A percentile compares a stretch with the other conserved stretches of the same genome.
Conservation (phyloP, 176 grass and related monocot genomes). For the Aegilops sharonensis region DNA sequence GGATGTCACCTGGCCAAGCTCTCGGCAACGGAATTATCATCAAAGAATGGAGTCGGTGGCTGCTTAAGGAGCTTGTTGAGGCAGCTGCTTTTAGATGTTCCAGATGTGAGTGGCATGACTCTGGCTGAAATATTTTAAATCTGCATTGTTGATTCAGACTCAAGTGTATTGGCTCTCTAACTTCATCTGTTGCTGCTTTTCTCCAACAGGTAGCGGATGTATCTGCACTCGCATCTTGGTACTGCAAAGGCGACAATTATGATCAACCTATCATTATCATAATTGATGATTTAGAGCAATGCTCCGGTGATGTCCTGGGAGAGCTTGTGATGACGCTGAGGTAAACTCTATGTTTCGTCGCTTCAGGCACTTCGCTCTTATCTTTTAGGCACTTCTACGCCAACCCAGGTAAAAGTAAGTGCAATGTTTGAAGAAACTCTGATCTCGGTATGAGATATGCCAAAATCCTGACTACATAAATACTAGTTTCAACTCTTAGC, state of each 20-base stretch:
- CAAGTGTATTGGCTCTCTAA: not conserved
- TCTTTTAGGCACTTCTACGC: not conserved
- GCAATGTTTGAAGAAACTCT: not conserved
- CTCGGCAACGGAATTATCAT: conserved; percentile 57
- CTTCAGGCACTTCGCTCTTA: not conserved
- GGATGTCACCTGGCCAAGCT: conserved; percentile 67
- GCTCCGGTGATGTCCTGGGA: conserved; percentile 56
- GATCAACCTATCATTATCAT: conserved; percentile 70
- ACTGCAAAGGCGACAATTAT: conserved; percentile 55
- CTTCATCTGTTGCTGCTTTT: conserved; percentile 17
- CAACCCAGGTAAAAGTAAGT: not conserved
- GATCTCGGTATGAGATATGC: not conserved
- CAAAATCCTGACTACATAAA: not conserved
- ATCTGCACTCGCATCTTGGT: conserved; percentile 70
- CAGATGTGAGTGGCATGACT: conserved; percentile 54
- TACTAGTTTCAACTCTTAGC: not conserved
- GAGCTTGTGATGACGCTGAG: conserved; percentile 79
- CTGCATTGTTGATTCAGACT: not conserved
- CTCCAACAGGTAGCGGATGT: conserved; percentile 56
- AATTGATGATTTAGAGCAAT: conserved; percentile 90
- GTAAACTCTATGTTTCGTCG: conserved; percentile 26
- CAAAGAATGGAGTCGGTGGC: conserved; percentile 56
- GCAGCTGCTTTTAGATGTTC: conserved; percentile 59
- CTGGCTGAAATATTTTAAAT: not conserved
- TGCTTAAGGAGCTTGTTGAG: conserved; percentile 77